Percentiles rank a stretch among this genome's conserved stretches.
Evolutionary conservation across 2,329 filamentous ascomycete genomes (phyloP).

Genomic region (Monosporascus sp.): DNA sequence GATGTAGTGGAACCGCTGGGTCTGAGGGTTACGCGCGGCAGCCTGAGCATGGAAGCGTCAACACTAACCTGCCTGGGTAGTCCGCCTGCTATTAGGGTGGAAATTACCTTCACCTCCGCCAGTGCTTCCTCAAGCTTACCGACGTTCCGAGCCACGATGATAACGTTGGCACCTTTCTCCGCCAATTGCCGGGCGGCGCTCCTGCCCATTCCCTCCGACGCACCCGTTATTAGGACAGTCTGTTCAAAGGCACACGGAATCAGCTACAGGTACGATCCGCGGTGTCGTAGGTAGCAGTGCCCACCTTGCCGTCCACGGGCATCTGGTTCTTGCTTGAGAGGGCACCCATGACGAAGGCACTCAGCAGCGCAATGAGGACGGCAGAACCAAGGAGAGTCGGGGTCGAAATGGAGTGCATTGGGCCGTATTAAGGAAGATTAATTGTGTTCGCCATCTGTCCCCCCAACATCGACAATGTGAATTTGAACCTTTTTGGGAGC

Average conservation of each 20-base stretch:
- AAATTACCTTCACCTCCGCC: constrained; percentile 34
- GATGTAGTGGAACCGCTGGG: constrained; percentile 79
- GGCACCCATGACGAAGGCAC: constrained; percentile 56
- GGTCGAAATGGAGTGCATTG: constrained; percentile 12
- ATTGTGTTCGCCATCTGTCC: no score
- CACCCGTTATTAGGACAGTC: constrained; percentile 87
- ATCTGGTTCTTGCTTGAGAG: constrained; percentile 70
- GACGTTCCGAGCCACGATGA: constrained; percentile 76
- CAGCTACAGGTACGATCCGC: constrained; percentile 8
- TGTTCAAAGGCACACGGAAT: constrained; percentile 30
- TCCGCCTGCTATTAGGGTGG: neutral
- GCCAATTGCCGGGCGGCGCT: constrained; percentile 70
- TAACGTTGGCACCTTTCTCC: constrained; percentile 76
- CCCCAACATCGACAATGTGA: no score
- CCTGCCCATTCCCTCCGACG: constrained; percentile 87
- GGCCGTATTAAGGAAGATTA: no score
- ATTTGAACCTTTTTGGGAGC: no score
- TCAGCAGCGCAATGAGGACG: constrained; percentile 28
- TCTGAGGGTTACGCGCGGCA: constrained; percentile 57
- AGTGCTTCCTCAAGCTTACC: constrained; percentile 70
- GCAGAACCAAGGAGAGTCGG: constrained; percentile 18
- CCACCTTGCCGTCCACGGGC: constrained; percentile 76
- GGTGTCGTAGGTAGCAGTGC: constrained; percentile 13
- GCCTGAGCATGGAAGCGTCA: constrained; percentile 39
- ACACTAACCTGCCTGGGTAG: neutral